Evolutionary conservation across 331 rosid genomes (phyloP).

Genomic region (Malus hybrid): DNA sequence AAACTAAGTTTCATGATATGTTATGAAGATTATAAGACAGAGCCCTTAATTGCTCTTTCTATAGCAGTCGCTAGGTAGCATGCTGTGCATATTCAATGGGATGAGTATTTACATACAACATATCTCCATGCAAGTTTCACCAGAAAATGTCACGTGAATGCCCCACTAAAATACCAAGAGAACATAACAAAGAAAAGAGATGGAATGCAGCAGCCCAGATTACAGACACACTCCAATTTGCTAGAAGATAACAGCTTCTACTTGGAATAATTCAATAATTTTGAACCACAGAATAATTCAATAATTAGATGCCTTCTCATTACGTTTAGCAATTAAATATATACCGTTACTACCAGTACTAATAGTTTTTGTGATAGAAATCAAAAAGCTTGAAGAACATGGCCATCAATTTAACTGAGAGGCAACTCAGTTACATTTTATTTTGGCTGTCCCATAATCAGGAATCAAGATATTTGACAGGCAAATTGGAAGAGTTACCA

Average conservation of each 20-base stretch:
- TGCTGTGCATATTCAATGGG: too few species aligned
- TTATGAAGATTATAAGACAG: background rate
- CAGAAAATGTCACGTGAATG: background rate
- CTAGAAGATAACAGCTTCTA: background rate
- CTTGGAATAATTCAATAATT: background rate
- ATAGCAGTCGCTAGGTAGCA: too few species aligned
- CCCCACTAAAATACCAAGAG: background rate
- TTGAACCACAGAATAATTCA: background rate
- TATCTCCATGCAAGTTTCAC: too few species aligned
- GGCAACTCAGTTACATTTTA: background rate
- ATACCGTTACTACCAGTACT: background rate
- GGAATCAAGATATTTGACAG: background rate
- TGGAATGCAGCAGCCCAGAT: background rate
- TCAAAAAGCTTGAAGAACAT: background rate
- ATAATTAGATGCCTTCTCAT: background rate
- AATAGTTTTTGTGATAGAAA: background rate
- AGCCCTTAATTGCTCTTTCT: background rate
- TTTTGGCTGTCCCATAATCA: background rate
- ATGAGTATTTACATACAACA: too few species aligned
- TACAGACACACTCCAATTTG: background rate
- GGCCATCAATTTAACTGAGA: background rate
- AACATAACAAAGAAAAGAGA: background rate
- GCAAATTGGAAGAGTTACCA: background rate
- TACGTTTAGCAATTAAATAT: background rate
- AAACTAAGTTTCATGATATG: background rate